Evolutionary conservation across 192 early-diverging fungal species (phyloP).

Genomic region (Coemansia interrupta): DNA sequence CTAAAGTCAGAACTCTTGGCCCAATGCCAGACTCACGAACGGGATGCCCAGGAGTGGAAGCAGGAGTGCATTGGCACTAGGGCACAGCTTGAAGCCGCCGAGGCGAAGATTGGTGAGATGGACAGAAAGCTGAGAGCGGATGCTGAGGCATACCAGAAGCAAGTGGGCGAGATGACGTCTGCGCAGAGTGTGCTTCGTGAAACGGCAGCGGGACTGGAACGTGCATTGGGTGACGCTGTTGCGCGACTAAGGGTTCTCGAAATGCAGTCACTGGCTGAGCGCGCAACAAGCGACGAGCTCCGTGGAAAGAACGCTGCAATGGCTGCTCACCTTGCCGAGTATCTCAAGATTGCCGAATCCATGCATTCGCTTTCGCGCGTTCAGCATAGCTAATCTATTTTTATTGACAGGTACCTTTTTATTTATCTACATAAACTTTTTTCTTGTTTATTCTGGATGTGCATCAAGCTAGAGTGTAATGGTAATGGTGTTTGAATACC

Average conservation of each 20-base stretch:
- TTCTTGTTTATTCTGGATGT: too few species aligned
- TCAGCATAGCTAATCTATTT: constrained; percentile 2
- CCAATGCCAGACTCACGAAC: constrained; percentile 6
- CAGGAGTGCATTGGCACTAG: constrained; percentile 17
- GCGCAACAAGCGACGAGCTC: constrained; percentile 12
- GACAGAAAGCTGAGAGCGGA: constrained; percentile 6
- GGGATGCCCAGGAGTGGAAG: constrained; percentile 27
- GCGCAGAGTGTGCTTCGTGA: constrained; percentile 10
- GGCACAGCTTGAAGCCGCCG: constrained; percentile 10
- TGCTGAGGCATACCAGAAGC: not conserved
- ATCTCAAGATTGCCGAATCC: constrained; percentile 23
- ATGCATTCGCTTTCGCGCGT: constrained; percentile 15
- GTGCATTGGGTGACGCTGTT: constrained; percentile 31
- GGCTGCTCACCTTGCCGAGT: constrained; percentile 27
- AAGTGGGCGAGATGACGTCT: constrained; percentile 6
- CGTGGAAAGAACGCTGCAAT: constrained; percentile 13
- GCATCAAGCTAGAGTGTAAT: too few species aligned
- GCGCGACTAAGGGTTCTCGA: constrained; percentile 29
- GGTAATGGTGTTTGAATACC: too few species aligned
- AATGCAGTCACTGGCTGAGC: constrained; percentile 19
- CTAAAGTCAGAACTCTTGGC: constrained; percentile 1
- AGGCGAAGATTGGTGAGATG: constrained; percentile 5
- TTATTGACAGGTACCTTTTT: not conserved
- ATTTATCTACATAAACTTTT: too few species aligned
- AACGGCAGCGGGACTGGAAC: constrained; percentile 17